A percentile compares a stretch with the other conserved stretches of the same genome.
phyloP scores from a whole-genome alignment of 2,329 filamentous ascomycete genomes.

The Metarhizium brunneum region DNA sequence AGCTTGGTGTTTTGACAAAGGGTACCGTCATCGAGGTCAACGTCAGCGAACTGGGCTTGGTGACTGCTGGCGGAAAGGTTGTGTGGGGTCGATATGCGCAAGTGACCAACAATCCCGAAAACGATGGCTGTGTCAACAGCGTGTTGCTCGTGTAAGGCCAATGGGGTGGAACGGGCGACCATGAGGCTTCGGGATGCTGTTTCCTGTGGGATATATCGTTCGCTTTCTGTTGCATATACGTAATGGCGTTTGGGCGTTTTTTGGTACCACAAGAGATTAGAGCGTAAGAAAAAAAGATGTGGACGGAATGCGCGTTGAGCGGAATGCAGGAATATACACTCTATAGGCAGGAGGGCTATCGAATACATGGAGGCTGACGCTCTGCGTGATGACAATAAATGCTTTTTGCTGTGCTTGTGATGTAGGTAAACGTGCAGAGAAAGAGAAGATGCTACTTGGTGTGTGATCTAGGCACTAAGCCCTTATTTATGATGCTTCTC shows the following conservation, averaged over 20 bases:
- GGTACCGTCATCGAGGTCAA: conserved; percentile 81
- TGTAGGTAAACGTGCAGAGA: no score
- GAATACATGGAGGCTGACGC: neutral
- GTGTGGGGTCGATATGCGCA: conserved; percentile 78
- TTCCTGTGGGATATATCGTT: conserved; percentile 1
- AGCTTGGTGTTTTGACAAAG: conserved; percentile 81
- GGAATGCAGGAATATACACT: neutral
- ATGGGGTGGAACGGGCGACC: neutral
- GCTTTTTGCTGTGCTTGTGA: no score
- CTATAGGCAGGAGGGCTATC: neutral
- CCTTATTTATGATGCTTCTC: no score
- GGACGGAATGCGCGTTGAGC: neutral
- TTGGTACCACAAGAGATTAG: conserved; percentile 2
- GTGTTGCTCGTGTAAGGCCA: conserved; percentile 21
- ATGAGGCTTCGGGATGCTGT: neutral
- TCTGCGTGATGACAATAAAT: no score
- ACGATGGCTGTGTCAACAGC: conserved; percentile 36
- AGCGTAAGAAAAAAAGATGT: neutral
- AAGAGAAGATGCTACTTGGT: no score
- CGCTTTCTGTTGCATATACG: conserved; percentile 12
- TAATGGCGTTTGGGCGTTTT: conserved; percentile 18
- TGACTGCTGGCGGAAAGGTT: conserved; percentile 85
- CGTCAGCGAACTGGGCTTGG: conserved; percentile 81
- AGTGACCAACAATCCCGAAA: conserved; percentile 38
- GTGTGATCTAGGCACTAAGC: no score